Evolutionary conservation across 2,329 filamentous ascomycete genomes (phyloP).

Genomic region (Thelonectria olida): DNA sequence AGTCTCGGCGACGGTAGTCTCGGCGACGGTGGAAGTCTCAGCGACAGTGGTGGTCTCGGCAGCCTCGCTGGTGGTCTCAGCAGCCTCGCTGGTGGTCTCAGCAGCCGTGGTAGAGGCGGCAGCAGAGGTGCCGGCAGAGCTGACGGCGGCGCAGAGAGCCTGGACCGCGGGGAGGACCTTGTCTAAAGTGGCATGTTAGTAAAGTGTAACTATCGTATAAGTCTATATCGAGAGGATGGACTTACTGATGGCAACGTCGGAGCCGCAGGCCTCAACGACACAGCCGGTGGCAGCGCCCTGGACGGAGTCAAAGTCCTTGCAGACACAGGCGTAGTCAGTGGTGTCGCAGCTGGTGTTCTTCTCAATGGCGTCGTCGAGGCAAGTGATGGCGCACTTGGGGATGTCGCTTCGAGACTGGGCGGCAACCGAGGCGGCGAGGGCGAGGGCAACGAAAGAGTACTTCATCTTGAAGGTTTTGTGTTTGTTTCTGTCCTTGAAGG

Average conservation of each 20-base stretch:
- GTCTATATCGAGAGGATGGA: slow-evolving; percentile 15
- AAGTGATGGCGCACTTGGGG: slow-evolving; percentile 50
- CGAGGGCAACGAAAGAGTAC: slow-evolving; percentile 46
- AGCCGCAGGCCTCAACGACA: slow-evolving; percentile 48
- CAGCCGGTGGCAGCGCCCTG: slow-evolving; percentile 46
- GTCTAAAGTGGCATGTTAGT: slow-evolving; percentile 41
- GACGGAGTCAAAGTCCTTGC: slow-evolving; percentile 45
- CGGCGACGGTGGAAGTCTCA: slow-evolving; percentile 22
- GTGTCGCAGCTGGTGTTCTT: slow-evolving; percentile 43
- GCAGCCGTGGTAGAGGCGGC: slow-evolving; percentile 17
- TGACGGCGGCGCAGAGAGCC: slow-evolving; percentile 43
- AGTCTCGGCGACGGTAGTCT: slow-evolving; percentile 19
- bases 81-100: slow-evolving; percentile 9
- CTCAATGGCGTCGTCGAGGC: slow-evolving; percentile 46
- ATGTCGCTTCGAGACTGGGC: slow-evolving; percentile 48
- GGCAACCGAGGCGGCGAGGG: slow-evolving; percentile 45
- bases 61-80: slow-evolving; percentile 11
- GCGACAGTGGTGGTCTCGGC: slow-evolving; percentile 16
- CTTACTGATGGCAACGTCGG: slow-evolving; percentile 50
- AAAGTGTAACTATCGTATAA: not conserved
- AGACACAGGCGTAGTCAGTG: slow-evolving; percentile 48
- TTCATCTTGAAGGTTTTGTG: slow-evolving; percentile 48
- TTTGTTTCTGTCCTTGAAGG: slow-evolving; percentile 11
- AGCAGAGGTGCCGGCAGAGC: slow-evolving; percentile 18
- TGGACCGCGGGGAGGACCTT: slow-evolving; percentile 51